Conservation (phyloP, 2,329 filamentous ascomycete species). For the Fusarium sp. region DNA sequence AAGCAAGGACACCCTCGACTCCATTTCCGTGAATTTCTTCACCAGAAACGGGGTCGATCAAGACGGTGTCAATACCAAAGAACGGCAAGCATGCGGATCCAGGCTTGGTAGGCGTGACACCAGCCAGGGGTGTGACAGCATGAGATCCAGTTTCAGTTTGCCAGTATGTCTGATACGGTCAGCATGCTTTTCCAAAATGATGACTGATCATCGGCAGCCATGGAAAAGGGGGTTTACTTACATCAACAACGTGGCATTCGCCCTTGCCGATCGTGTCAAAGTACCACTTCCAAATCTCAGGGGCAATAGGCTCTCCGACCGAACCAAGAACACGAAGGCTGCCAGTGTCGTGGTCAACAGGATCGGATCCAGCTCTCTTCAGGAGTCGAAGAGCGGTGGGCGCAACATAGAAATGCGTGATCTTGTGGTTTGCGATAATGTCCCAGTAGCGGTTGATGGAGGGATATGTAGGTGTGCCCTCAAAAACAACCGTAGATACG, state of each 20-base stretch:
- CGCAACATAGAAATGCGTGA: constrained; percentile 96
- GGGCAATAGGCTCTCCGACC: constrained; percentile 95
- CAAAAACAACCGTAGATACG: constrained; percentile 91
- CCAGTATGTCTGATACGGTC: constrained; percentile 83
- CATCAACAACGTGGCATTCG: constrained; percentile 89
- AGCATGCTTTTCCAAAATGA: not conserved
- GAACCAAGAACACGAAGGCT: constrained; percentile 87
- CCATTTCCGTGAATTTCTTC: constrained; percentile 91
- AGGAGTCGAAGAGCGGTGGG: constrained; percentile 89
- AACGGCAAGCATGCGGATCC: constrained; percentile 95
- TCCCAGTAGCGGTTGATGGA: constrained; percentile 97
- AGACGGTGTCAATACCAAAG: constrained; percentile 94
- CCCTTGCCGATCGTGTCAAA: constrained; percentile 90
- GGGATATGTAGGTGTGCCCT: constrained; percentile 93
- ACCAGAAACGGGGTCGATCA: constrained; percentile 92
- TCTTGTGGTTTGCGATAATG: constrained; percentile 87
- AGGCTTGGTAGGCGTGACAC: constrained; percentile 92
- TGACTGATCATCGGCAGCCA: not conserved
- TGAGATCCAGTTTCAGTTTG: constrained; percentile 97
- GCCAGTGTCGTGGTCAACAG: constrained; percentile 81
- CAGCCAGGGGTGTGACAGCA: constrained; percentile 89
- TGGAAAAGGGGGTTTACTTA: constrained; percentile 61
- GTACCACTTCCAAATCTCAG: constrained; percentile 99
- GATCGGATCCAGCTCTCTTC: constrained; percentile 90
- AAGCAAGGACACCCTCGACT: constrained; percentile 91